Evolutionary conservation across 805 yeast genomes (phyloP), one percentile per base, ranked within the genome.

Genomic region (Wickerhamia fluorescens): DNA sequence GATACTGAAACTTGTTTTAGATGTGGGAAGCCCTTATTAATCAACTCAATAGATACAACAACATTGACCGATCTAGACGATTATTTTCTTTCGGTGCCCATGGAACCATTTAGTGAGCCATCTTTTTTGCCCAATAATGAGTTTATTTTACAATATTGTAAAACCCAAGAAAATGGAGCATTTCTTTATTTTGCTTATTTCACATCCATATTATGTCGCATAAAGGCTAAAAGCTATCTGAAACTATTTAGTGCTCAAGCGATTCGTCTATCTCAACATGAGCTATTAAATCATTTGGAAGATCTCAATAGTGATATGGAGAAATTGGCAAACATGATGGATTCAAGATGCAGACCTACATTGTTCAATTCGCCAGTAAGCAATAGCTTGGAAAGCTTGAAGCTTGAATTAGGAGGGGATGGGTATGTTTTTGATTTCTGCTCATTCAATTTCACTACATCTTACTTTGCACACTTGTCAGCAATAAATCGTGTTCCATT

Each of bases 11-110:
- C 53, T 10, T 58, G 71, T 28, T 45, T 68, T 31, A 62, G 66
- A 29, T 43, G 61, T 25, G 78, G 80, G 1, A 63, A 64, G 29
- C 66, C 77, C 2, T 69, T 78, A 0, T 41, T 64, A 19, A 52
- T 73, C 20, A 56, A 58, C 37, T 59, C 53, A 27, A 36, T 36
- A 6, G 75, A 71, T 40, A 47, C 61, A 8, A 41, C 63, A 2
- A 42, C 61, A 1, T 37, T 40, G 23, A 33, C 42, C 6, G 45
- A 42, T 18, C 12, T 20, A 12, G 49, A 45, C 28, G 29, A 20
- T 16, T 28, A 28, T 18, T 39, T 37, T 20, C 13, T 34, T 9
- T 39, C 46, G 10, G 39, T 44, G 7, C 41, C 49, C 9, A 24
- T 23, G 1, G 22, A 29, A 3, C 32, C 39, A 18, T 35, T 40